Evolutionary conservation across 768 basidiomycete species (phyloP), one percentile per base, ranked within the genome.

Genomic region (Lentinus brumalis): DNA sequence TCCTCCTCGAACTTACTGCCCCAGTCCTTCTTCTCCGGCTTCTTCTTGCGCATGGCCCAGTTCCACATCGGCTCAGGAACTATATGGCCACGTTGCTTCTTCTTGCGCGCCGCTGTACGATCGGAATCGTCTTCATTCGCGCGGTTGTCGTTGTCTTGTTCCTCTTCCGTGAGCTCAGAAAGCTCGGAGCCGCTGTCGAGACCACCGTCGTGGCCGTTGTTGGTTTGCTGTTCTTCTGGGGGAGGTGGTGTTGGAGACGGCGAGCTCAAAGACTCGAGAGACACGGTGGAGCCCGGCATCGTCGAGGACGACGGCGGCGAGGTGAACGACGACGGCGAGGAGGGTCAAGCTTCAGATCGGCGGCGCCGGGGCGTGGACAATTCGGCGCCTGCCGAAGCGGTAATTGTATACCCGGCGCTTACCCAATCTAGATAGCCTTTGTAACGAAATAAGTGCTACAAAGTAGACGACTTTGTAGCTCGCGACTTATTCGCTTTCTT

Each of bases 51-150:
- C 66, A 81, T 81, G 14, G 86, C 90, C 91, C 92, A 94, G 29
- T 83, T 90, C 92, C 91, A 93, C 89, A 92, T 93, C 56, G 84
- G 84, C 39, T 86, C 86, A 31, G 91, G 89, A 1, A 91, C 86
- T 61, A 91, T 79, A 57, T 86, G 87, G 67, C 86, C 83, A 18
- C 69, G 56, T n/a, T 56, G 59, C 51, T 64, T 69, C 71, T 77
- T 81, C 55, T 61, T 55, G 56, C 65, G 63, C 57, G 47, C 53
- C 49, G 59, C 53, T 15, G 55, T 29, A 42, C 65, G 61, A 35
- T 40, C 15, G 29, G 56, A 44, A 40, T 74, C 66, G 57, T 76
- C 72, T 45, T 73, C 66, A 47, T 60, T 65, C 42, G 56, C 66
- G 45, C 65, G 61, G 21, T 73, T 77, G 61, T 77, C 74, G 52